These are phyloP conservation scores for Penicillium olsonii DNA, from an alignment of 2,329 filamentous ascomycete genomes.

Conservation along the genomic window DNA sequence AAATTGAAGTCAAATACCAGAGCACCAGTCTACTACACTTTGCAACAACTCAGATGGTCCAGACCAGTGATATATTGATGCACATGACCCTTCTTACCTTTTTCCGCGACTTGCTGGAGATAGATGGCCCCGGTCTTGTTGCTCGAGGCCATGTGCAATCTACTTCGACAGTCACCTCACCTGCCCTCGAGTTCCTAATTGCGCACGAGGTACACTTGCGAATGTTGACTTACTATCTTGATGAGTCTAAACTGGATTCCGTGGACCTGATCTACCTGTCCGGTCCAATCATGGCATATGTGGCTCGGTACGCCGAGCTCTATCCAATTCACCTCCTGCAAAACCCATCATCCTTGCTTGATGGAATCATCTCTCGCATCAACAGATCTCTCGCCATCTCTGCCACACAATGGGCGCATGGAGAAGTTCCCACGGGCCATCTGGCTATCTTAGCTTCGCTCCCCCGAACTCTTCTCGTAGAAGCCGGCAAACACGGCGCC, in stretches of 20 bases:
- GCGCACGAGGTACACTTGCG: constrained; percentile 52
- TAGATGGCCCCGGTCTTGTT: constrained; percentile 39
- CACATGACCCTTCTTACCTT: constrained; percentile 62
- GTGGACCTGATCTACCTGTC: constrained; percentile 57
- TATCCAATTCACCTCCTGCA: constrained; percentile 59
- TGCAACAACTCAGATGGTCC: constrained; percentile 57
- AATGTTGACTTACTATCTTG: constrained; percentile 54
- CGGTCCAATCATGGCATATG: constrained; percentile 58
- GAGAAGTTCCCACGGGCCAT: constrained; percentile 56
- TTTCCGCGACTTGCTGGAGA: constrained; percentile 55
- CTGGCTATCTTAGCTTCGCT: constrained; percentile 60
- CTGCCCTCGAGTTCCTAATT: constrained; percentile 55
- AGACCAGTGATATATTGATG: constrained; percentile 61
- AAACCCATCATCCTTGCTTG: constrained; percentile 40
- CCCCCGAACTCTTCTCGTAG: constrained; percentile 55
- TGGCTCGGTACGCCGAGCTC: constrained; percentile 56
- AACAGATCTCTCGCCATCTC: constrained; percentile 48
- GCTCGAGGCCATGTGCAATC: constrained; percentile 34
- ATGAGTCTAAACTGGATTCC: constrained; percentile 52
- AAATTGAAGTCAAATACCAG: constrained; percentile 51
- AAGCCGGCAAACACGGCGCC: constrained; percentile 39
- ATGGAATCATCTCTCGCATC: constrained; percentile 51
- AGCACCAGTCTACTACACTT: constrained; percentile 56
- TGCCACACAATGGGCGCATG: constrained; percentile 53
- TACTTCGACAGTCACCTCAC: constrained; percentile 40